Percentiles rank a stretch among this genome's conserved stretches.
phyloP scores from a whole-genome alignment of 805 yeast species.

The Saturnispora zaruensis region DNA sequence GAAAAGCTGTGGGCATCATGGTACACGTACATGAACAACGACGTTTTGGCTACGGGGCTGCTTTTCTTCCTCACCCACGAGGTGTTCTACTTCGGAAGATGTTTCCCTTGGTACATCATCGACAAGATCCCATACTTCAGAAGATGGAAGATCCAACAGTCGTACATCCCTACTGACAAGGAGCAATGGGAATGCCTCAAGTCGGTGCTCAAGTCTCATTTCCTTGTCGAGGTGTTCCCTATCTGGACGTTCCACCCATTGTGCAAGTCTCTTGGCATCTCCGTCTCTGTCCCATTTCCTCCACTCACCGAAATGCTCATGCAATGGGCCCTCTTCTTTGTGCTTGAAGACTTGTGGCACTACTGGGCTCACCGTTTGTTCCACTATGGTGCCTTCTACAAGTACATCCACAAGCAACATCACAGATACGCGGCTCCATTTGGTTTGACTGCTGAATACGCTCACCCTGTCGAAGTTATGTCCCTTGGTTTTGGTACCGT shows the following conservation, averaged over 20 bases:
- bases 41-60: constrained; percentile 49
- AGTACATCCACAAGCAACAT: constrained; percentile 51
- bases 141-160: constrained; percentile 46
- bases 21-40: constrained; percentile 47
- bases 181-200: constrained; percentile 59
- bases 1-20: constrained; percentile 50
- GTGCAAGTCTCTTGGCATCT: constrained; percentile 40
- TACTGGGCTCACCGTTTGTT: constrained; percentile 51
- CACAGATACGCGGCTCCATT: constrained; percentile 57
- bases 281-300: constrained; percentile 48
- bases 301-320: constrained; percentile 31
- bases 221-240: constrained; percentile 51
- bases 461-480: constrained; percentile 52
- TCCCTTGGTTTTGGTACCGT: constrained; percentile 52
- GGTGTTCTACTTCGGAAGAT: constrained; percentile 49
- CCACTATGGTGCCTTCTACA: constrained; percentile 49
- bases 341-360: constrained; percentile 52
- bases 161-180: constrained; percentile 41
- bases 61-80: constrained; percentile 48
- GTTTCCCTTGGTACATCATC: constrained; percentile 49
- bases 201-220: constrained; percentile 47
- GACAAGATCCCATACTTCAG: constrained; percentile 45
- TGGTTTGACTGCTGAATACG: constrained; percentile 54
- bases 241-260: constrained; percentile 57
- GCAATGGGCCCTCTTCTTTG: constrained; percentile 42